Percentiles rank a stretch among this genome's conserved stretches.
Conservation (phyloP, 768 basidiomycete genomes). For the Russula compacta region DNA sequence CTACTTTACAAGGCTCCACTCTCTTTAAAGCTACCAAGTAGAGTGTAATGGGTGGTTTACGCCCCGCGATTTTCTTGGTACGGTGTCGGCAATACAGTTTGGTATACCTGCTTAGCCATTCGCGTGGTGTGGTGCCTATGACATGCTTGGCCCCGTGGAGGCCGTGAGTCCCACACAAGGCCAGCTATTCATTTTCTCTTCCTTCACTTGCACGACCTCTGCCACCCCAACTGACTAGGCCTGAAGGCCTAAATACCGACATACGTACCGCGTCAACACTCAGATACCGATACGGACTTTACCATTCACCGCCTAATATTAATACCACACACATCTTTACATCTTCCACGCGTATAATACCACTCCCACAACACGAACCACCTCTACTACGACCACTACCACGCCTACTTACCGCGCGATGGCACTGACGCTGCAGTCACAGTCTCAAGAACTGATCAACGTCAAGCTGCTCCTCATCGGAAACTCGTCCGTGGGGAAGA, state of each 20-base stretch:
- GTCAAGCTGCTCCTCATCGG: conserved; percentile 81
- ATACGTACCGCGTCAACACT: not conserved
- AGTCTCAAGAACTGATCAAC: conserved; percentile 34
- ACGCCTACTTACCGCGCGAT: not conserved
- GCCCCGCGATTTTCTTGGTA: not conserved
- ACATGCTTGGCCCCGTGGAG: too few relatives aligned
- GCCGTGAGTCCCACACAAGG: not conserved
- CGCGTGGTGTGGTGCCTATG: too few relatives aligned
- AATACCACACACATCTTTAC: not conserved
- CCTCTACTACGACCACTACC: too few relatives aligned
- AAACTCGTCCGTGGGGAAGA: conserved; percentile 89
- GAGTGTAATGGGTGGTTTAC: not conserved
- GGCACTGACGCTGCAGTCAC: conserved; percentile 1
- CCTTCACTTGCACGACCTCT: not conserved
- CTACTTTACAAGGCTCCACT: not conserved
- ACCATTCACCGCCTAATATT: not conserved
- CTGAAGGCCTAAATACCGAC: not conserved
- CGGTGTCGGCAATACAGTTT: too few relatives aligned
- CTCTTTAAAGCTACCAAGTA: not conserved
- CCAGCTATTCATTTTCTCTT: not conserved
- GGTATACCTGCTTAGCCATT: too few relatives aligned
- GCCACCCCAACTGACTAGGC: too few relatives aligned
- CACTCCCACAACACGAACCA: too few relatives aligned
- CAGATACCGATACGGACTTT: not conserved
- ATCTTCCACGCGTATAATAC: too few relatives aligned